Conservation (phyloP, 2,329 filamentous ascomycete genomes). For the Xylaria sp. region DNA sequence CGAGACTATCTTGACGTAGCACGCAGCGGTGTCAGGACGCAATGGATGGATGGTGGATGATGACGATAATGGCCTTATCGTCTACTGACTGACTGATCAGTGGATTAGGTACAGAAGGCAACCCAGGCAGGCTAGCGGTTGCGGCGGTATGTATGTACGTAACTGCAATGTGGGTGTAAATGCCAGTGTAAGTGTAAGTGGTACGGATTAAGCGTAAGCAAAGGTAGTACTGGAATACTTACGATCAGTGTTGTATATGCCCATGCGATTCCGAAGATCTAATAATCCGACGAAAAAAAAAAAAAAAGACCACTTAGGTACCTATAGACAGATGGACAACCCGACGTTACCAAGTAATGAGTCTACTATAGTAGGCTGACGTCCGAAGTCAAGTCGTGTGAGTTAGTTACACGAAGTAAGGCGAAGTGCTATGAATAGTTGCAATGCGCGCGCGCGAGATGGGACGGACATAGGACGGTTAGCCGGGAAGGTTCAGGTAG, state of each 20-base stretch:
- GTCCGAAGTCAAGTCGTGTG: conserved; percentile 17
- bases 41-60: conserved; percentile 43
- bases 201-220: too few relatives aligned
- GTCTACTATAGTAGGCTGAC: conserved; percentile 18
- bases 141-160: conserved; percentile 4
- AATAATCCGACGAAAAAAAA: too few relatives aligned
- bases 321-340: conserved; percentile 17
- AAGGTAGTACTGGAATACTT: too few relatives aligned
- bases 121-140: neutral
- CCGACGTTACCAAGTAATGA: neutral
- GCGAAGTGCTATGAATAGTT: conserved; percentile 22
- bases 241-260: neutral
- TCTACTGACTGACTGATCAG: conserved; percentile 42
- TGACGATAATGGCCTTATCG: conserved; percentile 48
- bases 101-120: neutral
- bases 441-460: neutral
- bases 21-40: conserved; percentile 9
- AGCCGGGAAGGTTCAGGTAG: conserved; percentile 1
- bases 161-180: neutral
- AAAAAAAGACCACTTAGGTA: neutral
- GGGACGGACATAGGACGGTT: conserved; percentile 17
- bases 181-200: neutral
- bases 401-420: conserved; percentile 36
- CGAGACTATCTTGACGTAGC: conserved; percentile 1
- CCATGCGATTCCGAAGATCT: conserved; percentile 8